Base-by-base conservation (phyloP, 164 flowering plant species). In the Pachysandra terminalis region DNA sequence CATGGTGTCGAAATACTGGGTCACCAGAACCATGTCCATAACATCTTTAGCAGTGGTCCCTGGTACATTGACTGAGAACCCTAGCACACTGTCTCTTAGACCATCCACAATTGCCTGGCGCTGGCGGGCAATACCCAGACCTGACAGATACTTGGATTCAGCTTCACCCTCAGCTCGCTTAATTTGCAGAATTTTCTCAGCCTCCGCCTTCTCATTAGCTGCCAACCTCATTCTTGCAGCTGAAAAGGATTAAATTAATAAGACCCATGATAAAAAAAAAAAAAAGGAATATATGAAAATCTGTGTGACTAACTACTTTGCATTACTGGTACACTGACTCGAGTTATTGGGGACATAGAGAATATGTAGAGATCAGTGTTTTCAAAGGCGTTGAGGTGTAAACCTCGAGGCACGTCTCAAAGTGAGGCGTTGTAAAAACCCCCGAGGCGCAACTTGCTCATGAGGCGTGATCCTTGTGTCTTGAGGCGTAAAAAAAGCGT, bases 31-130 rank as follows among this genome's bases (percentile, higher is more conserved):
- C 88, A 85, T 81, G 76, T 85, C 88, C 88, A 85, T 83, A 27
- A 85, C 85, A 70, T 85, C 88, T 72, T 83, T 85, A 32, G 62
- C 58, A 32, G 86, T 75, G 2, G 95, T 85, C 27, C 93, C 93
- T 13, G 96, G 91, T 0, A 90, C 96, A 74, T 81, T 88, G 8
- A 59, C 79, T 1, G 93, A 86, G 80, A 90, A 88, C 10, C 87
- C 89, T 3, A 88, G 70, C 40, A 90, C 90, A 69, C 93, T 90
- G 79, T 90, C 96, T 71, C 93, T 80, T 41, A 86, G 79, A 1
- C 96, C 93, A 71, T 90, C 96, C 7, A 90, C 90, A 21, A 90
- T 90, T 19, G 93, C 96, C 61, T 83, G 82, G 17, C 83, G 81
- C 67, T 82, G 88, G 9, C 86, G 83, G 28, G 84, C 86, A 68